Evolutionary conservation across 176 grass and related monocot genomes (phyloP).

Genomic region (Tuctoria greenei): DNA sequence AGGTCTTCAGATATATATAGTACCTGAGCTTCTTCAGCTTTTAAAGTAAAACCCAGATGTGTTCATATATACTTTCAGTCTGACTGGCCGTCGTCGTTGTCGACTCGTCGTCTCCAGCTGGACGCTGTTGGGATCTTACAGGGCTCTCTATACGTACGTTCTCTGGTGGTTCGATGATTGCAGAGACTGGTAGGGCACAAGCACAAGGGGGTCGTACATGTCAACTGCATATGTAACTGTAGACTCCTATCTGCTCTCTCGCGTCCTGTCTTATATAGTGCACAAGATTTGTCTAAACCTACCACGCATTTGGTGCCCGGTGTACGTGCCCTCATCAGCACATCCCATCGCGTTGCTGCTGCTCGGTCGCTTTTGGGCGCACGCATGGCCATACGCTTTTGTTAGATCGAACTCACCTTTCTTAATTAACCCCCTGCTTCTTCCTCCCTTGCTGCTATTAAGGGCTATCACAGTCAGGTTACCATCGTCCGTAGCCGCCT

Average conservation of each 20-base stretch:
- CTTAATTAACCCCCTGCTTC: constrained; percentile 10
- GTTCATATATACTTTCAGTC: background rate
- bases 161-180: background rate
- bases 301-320: too few relatives aligned
- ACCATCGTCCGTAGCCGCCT: background rate
- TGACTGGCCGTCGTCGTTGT: too few relatives aligned
- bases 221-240: constrained; percentile 6
- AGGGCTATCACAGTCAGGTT: constrained; percentile 20
- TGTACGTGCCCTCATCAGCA: too few relatives aligned
- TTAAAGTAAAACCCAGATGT: background rate
- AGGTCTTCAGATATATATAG: background rate
- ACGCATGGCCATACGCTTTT: constrained; percentile 33
- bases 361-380: constrained; percentile 18
- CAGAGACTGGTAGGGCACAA: background rate
- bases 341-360: constrained; percentile 16
- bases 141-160: background rate
- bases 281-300: constrained; percentile 13
- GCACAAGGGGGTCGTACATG: constrained; percentile 28
- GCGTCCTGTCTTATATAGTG: background rate
- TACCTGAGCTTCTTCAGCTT: background rate
- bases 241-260: background rate
- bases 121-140: background rate
- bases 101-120: background rate
- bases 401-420: constrained; percentile 46
- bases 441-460: constrained; percentile 18